A percentile compares a stretch with the other conserved stretches of the same genome.
Evolutionary conservation across 2,329 filamentous ascomycete genomes (phyloP).

Genomic region (Fusarium drepaniforme): DNA sequence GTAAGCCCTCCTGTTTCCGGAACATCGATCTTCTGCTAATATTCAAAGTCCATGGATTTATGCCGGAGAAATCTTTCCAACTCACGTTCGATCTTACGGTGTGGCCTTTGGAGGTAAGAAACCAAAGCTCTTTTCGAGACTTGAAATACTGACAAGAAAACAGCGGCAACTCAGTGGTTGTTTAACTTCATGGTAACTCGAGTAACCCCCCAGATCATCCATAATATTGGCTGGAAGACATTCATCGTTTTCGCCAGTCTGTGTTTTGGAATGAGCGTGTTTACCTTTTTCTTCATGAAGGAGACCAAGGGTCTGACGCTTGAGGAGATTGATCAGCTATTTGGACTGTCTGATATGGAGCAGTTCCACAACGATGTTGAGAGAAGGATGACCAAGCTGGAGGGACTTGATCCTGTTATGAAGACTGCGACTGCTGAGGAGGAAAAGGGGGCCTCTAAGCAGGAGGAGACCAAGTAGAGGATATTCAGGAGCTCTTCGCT

Average conservation of each 20-base stretch:
- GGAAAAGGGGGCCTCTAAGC: background rate
- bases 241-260: constrained; percentile 7
- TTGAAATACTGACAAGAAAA: constrained; percentile 40
- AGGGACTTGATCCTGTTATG: background rate
- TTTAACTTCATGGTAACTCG: constrained; percentile 73
- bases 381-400: background rate
- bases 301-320: constrained; percentile 19
- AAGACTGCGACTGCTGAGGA: background rate
- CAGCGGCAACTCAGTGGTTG: constrained; percentile 74
- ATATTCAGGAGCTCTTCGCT: background rate
- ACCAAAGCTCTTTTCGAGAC: background rate
- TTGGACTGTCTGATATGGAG: constrained; percentile 2
- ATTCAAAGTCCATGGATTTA: background rate
- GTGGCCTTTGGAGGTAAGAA: background rate
- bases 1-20: background rate
- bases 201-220: constrained; percentile 1
- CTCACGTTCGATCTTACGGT: background rate
- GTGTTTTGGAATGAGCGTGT: constrained; percentile 1
- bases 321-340: constrained; percentile 19
- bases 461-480: background rate
- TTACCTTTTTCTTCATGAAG: constrained; percentile 14
- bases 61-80: background rate
- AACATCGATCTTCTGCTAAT: background rate
- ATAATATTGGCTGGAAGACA: constrained; percentile 2
- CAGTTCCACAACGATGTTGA: constrained; percentile 2